These are phyloP conservation scores for Anthracocystis panici-leucophaei DNA, from an alignment of 1,284 basidiomycete species.

Conservation along the genomic window DNA sequence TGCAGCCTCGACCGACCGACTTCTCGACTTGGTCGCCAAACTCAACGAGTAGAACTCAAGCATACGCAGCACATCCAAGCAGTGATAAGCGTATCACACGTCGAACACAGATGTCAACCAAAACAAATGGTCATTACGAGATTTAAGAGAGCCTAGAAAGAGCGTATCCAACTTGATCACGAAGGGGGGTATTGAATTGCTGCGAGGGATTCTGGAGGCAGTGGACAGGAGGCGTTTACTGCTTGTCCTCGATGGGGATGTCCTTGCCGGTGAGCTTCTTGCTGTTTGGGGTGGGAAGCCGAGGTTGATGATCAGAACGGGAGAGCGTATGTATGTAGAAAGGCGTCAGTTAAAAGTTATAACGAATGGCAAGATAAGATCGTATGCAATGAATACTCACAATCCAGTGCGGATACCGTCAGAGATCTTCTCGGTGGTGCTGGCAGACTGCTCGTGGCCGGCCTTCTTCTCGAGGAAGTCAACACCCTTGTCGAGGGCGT, in stretches of 20 bases:
- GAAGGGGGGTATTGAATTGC: conserved; percentile 8
- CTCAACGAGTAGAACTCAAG: conserved; percentile 3
- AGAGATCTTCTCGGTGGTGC: conserved; percentile 59
- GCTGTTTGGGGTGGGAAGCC: conserved; percentile 17
- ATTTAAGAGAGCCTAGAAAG: conserved; percentile 5
- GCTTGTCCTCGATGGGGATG: conserved; percentile 62
- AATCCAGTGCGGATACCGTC: conserved; percentile 58
- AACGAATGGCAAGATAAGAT: not conserved
- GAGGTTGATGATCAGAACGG: not conserved
- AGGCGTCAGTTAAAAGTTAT: not conserved
- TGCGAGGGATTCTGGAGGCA: not conserved
- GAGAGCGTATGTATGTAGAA: not conserved
- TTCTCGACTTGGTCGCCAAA: not conserved
- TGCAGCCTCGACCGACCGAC: not conserved
- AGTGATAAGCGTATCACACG: not conserved
- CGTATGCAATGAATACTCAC: conserved; percentile 16
- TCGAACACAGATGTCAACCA: not conserved
- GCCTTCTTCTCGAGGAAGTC: conserved; percentile 39
- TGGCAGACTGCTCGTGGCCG: conserved; percentile 47
- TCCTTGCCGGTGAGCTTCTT: conserved; percentile 63
- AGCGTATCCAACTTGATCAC: conserved; percentile 14
- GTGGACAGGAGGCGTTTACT: conserved; percentile 22
- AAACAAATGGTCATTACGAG: conserved; percentile 3
- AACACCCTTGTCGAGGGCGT: conserved; percentile 61
- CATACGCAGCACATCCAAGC: not conserved